A percentile compares a stretch with the other conserved stretches of the same genome.
Conservation (phyloP, 1,284 basidiomycete genomes). For the Gomphus bonarii region DNA sequence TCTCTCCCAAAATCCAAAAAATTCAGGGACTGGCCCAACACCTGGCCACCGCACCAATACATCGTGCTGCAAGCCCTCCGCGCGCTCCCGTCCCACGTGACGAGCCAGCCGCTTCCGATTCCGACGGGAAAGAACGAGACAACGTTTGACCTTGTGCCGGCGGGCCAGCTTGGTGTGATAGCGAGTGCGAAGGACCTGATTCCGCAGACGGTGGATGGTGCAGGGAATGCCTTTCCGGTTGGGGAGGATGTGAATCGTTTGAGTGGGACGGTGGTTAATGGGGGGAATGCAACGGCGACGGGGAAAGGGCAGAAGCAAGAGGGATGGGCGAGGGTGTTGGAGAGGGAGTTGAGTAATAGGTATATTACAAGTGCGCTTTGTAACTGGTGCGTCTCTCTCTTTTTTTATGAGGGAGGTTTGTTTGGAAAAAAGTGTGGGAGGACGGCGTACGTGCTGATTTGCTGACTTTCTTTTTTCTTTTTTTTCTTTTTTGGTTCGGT, state of each 20-base stretch:
- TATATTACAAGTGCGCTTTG: constrained; percentile 79
- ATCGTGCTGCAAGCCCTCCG: constrained; percentile 73
- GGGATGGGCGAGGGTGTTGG: constrained; percentile 56
- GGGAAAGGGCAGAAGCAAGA: constrained; percentile 30
- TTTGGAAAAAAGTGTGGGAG: not conserved
- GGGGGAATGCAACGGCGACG: constrained; percentile 46
- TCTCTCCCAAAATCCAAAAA: not conserved
- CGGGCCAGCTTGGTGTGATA: constrained; percentile 68
- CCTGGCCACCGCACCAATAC: constrained; percentile 84
- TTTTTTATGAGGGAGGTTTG: not conserved
- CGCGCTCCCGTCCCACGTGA: constrained; percentile 59
- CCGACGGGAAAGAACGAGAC: constrained; percentile 35
- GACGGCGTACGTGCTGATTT: not conserved
- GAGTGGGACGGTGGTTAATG: constrained; percentile 60
- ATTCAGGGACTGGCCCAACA: constrained; percentile 60
- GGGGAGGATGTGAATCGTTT: constrained; percentile 48
- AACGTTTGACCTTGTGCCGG: constrained; percentile 59
- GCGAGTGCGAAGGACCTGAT: constrained; percentile 51
- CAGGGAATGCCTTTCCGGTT: constrained; percentile 21
- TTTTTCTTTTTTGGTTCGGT: constrained; percentile 1
- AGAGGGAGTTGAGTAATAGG: constrained; percentile 68
- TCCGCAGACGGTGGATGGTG: constrained; percentile 44
- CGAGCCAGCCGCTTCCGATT: constrained; percentile 37
- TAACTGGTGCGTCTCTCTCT: constrained; percentile 56
- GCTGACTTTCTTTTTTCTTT: not conserved